Evolutionary conservation across 495 filamentous ascomycete species (phyloP).

Genomic region (Aspergillus carlsbadensis): DNA sequence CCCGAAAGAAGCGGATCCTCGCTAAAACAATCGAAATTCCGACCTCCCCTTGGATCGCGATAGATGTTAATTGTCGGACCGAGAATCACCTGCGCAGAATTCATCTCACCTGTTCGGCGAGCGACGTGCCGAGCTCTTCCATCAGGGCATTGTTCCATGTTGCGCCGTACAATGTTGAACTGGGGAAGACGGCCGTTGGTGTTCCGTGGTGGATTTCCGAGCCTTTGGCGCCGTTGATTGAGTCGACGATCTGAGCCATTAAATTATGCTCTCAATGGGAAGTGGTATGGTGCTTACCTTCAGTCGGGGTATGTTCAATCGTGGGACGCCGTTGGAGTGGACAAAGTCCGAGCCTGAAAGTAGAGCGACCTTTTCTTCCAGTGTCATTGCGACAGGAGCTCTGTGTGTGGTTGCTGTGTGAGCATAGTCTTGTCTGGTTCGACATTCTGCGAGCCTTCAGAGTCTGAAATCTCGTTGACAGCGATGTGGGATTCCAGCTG

Average conservation of each 20-base stretch:
- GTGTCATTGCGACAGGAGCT: neutral
- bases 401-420: neutral
- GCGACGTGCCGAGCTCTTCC: too few species aligned
- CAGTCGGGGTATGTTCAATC: neutral
- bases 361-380: neutral
- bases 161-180: neutral
- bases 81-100: conserved; percentile 1
- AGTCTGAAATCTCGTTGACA: neutral
- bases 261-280: too few species aligned
- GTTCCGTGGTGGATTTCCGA: conserved; percentile 5
- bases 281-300: too few species aligned
- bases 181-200: neutral
- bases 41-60: neutral
- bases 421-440: too few species aligned
- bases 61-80: conserved; percentile 1
- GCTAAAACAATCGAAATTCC: conserved; percentile 7
- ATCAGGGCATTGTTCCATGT: conserved; percentile 5
- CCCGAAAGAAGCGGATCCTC: conserved; percentile 4
- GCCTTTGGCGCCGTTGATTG: neutral
- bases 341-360: neutral
- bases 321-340: neutral
- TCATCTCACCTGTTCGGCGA: neutral
- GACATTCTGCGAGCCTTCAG: neutral
- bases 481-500: neutral
- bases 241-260: neutral